Evolutionary conservation across 129 eudicot species (phyloP), one percentile per base, ranked within the genome.

Genomic region (Arctium lappa): DNA sequence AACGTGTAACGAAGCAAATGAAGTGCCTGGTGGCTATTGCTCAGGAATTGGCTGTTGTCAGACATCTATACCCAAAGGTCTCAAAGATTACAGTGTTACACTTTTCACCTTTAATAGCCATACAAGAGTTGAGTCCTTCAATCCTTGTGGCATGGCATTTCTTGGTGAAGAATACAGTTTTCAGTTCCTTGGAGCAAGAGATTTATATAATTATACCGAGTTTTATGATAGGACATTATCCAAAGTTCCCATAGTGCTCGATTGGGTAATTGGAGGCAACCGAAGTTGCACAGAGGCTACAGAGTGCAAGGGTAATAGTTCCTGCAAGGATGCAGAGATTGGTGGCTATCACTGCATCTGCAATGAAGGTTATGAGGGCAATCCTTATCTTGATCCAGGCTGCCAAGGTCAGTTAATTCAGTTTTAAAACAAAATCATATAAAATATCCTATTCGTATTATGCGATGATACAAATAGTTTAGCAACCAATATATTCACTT

Each of bases 31-130:
- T 6, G 86, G 89, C 5, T 66, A 82, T 11, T 90, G 93, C 78
- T 77, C 85, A 0, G 93, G 91, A 8, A 69, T 68, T 46, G 93
- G 91, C 10, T 90, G 93, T 29, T 87, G 91, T 79, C 91, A 85
- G 78, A 83, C 83, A 10, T 30, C 85, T 13, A 82, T 86, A 10
- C 83, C 92, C 4, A 82, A 82, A 13, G 90, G 88, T 22, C 18
- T 89, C 12, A 30, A 22, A 65, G 0, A n/a, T 12, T 79, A n/a
- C 56, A 4, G 0, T 1, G 6, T 40, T 75, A 0, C 3, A 1
- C 8, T 79, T 0, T 6, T 0, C 4, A 12, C 66, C 70, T 39
- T 69, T 4, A 0, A 11, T 0, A 76, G 33, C 42, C 85, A 76
- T n/a, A 44, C 56, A 3, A 0, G 29, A 1, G 83, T 84, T 11